Evolutionary conservation across 2,329 filamentous ascomycete genomes (phyloP), one percentile per base, ranked within the genome.

Genomic region (Fusarium concolor): DNA sequence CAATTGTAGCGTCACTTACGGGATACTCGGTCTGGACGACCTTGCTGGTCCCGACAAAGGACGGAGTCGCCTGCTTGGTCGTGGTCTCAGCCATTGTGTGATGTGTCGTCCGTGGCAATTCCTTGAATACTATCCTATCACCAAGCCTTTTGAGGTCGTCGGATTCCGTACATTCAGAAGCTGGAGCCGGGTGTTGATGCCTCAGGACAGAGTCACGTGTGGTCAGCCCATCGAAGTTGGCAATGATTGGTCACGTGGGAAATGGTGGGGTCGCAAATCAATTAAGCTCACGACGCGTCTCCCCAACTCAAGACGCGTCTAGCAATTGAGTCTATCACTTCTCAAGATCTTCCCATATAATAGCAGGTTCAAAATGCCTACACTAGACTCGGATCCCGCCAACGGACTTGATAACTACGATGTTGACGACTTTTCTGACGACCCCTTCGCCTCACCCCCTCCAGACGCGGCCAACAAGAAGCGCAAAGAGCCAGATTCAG

Each of bases 1-100:
- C 68, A 70, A 67, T 63, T 52, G 67, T 17, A 45, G 9, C 53
- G 28, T 58, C 64, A 84, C 92, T 76, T 84, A 98, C 96, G 61
- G 95, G 95, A 80, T 92, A 98, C 64, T 96, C 90, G 75, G 92
- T 92, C 79, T 90, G 86, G 74, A 94, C 83, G 78, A 89, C 86
- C 88, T 96, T 96, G 78, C 91, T 90, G 60, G 78, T 75, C 60
- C 78, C 79, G 58, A 78, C 74, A 65, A 74, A 81, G 52, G 79
- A 76, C 61, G 76, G 61, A 38, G 70, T 68, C 54, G 74, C 67
- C 74, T 79, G 77, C 72, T 80, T 80, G 63, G 75, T 79, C 74
- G 75, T 73, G 66, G 71, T 78, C 62, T 80, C 78, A 67, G 78
- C 77, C 79, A 81, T 81, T 72, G 63, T 79, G 72, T 54, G 67